phyloP scores from a whole-genome alignment of 495 filamentous ascomycete genomes.

The Podospora conica region DNA sequence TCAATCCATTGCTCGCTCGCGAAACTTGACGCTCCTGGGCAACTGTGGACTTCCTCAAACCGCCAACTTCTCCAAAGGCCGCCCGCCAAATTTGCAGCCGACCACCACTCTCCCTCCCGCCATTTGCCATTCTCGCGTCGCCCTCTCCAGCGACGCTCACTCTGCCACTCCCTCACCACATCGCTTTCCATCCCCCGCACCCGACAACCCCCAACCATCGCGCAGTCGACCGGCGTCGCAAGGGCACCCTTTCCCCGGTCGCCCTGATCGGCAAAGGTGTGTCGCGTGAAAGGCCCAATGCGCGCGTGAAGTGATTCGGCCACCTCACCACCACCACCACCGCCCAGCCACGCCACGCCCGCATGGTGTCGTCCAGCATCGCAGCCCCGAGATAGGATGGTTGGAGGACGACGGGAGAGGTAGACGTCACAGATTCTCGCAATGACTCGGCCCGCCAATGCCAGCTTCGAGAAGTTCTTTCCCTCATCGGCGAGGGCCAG shows the following conservation, averaged over 20 bases:
- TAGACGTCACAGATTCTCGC: constrained; percentile 40
- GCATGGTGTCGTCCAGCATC: constrained; percentile 38
- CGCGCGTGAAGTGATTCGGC: constrained; percentile 25
- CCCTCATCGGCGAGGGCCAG: constrained; percentile 68
- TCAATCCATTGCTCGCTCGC: constrained; percentile 19
- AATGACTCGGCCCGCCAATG: constrained; percentile 72
- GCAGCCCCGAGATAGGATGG: constrained; percentile 47
- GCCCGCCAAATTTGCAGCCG: constrained; percentile 6
- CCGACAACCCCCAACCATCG: neutral
- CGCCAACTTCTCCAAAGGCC: constrained; percentile 21
- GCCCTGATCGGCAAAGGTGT: constrained; percentile 20
- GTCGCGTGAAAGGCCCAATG: constrained; percentile 25
- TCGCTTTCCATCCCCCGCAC: constrained; percentile 1
- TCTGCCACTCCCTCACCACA: neutral
- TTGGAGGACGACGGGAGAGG: constrained; percentile 45
- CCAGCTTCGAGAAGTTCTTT: constrained; percentile 87
- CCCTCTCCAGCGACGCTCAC: neutral
- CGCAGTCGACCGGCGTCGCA: neutral
- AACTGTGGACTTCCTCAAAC: constrained; percentile 17
- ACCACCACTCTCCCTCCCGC: constrained; percentile 4
- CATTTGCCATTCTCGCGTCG: constrained; percentile 9
- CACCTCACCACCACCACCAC: constrained; percentile 11
- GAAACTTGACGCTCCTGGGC: constrained; percentile 20
- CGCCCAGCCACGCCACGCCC: constrained; percentile 21
- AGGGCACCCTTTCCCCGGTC: neutral